These are phyloP conservation scores for Chalciporus sp. DNA, from an alignment of 1,284 basidiomycete genomes.

Conservation along the genomic window DNA sequence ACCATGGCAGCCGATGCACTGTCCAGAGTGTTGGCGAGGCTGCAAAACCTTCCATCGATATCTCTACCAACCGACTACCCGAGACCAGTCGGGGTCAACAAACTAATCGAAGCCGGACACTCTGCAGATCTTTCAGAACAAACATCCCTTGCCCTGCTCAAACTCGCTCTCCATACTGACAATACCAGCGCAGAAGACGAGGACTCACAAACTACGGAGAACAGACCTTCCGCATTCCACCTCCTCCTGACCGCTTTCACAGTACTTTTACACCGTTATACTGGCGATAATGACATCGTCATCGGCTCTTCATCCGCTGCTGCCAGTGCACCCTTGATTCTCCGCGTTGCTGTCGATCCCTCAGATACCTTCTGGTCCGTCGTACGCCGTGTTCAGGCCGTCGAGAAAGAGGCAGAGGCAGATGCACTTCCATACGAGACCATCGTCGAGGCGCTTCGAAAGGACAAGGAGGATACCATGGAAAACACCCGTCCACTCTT, in stretches of 20 bases:
- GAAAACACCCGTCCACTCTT: slow-evolving; percentile 73
- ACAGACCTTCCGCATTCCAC: slow-evolving; percentile 85
- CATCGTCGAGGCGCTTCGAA: slow-evolving; percentile 75
- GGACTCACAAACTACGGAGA: slow-evolving; percentile 43
- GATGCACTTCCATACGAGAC: slow-evolving; percentile 86
- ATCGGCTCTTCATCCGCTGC: slow-evolving; percentile 88
- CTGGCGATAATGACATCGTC: slow-evolving; percentile 93
- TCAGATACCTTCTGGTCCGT: slow-evolving; percentile 92
- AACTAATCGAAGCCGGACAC: slow-evolving; percentile 80
- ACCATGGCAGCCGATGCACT: slow-evolving; percentile 46
- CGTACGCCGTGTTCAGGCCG: slow-evolving; percentile 82
- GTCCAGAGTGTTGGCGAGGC: slow-evolving; percentile 56
- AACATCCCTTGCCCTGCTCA: slow-evolving; percentile 70
- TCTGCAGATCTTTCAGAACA: slow-evolving; percentile 66
- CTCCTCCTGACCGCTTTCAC: slow-evolving; percentile 90
- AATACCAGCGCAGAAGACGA: slow-evolving; percentile 56
- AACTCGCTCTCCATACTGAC: slow-evolving; percentile 75
- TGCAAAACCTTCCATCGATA: slow-evolving; percentile 85
- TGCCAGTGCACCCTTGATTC: slow-evolving; percentile 80
- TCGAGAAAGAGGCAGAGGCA: slow-evolving; percentile 83
- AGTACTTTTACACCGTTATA: slow-evolving; percentile 92
- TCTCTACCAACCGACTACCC: slow-evolving; percentile 98
- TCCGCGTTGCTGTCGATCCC: slow-evolving; percentile 86
- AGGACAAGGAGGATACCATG: slow-evolving; percentile 59
- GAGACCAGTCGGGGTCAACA: slow-evolving; percentile 72